Evolutionary conservation across 2,329 filamentous ascomycete species (phyloP).

Genomic region (Diplodia mutila): DNA sequence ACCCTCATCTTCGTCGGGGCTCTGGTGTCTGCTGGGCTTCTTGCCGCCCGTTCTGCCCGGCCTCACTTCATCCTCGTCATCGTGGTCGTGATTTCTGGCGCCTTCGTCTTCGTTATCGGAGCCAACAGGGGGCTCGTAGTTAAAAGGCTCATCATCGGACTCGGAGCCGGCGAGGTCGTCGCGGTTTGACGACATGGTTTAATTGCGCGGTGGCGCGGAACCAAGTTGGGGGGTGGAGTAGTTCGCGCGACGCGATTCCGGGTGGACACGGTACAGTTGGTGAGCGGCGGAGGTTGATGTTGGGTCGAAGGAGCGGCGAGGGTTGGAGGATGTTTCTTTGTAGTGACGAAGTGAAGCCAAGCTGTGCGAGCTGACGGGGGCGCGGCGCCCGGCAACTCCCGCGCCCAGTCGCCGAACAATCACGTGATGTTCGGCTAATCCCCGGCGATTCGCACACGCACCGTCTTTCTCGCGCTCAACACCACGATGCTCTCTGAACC

Average conservation of each 20-base stretch:
- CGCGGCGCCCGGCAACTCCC: neutral
- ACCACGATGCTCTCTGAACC: neutral
- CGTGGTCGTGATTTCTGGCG: constrained; percentile 46
- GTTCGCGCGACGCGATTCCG: neutral
- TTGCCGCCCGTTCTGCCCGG: constrained; percentile 20
- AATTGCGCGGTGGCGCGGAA: constrained; percentile 3
- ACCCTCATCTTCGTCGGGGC: constrained; percentile 44
- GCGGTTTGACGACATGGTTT: constrained; percentile 17
- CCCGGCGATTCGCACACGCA: neutral
- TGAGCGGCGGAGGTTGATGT: neutral
- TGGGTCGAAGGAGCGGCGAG: neutral
- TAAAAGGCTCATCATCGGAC: constrained; percentile 87
- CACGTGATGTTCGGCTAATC: neutral
- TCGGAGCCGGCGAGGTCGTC: constrained; percentile 48
- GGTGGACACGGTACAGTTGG: neutral
- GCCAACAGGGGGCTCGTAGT: constrained; percentile 74
- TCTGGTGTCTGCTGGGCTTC: constrained; percentile 37
- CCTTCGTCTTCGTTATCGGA: constrained; percentile 50
- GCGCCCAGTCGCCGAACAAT: neutral
- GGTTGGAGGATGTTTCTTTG: constrained; percentile 15
- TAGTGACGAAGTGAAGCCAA: constrained; percentile 7
- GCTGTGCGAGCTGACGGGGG: constrained; percentile 16
- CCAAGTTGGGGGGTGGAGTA: neutral
- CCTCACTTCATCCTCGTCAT: constrained; percentile 45
- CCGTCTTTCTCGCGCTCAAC: neutral